Evolutionary conservation across 139 green algal species (phyloP).

Genomic region (Coelastrella sp.): DNA sequence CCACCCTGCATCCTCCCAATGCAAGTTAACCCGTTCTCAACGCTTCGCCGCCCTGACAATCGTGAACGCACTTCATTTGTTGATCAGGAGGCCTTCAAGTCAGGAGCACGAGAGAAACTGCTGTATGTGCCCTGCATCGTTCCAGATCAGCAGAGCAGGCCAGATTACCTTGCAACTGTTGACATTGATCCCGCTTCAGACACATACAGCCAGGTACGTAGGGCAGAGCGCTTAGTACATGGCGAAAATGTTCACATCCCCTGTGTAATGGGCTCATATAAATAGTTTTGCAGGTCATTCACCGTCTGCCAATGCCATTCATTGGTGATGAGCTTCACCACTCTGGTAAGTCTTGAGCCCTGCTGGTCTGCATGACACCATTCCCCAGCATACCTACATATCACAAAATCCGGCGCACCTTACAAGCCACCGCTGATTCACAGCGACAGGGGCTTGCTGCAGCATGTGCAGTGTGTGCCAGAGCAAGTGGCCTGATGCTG

Average conservation of each 20-base stretch:
- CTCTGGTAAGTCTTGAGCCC: constrained; percentile 53
- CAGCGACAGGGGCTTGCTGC: too few relatives aligned
- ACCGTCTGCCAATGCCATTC: constrained; percentile 73
- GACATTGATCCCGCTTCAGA: constrained; percentile 66
- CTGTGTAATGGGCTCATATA: background rate
- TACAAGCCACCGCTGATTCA: too few relatives aligned
- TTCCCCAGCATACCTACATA: too few relatives aligned
- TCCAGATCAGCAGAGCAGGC: constrained; percentile 54
- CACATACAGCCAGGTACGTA: constrained; percentile 47
- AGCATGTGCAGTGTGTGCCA: too few relatives aligned
- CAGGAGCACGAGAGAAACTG: constrained; percentile 70
- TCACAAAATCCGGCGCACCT: too few relatives aligned
- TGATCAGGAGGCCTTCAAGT: constrained; percentile 68
- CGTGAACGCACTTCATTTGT: too few relatives aligned
- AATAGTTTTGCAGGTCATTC: constrained; percentile 72
- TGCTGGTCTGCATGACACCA: background rate
- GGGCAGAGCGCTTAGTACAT: background rate
- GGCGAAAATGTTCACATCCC: background rate
- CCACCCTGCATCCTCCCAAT: too few relatives aligned
- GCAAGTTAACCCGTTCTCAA: background rate
- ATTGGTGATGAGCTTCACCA: constrained; percentile 89
- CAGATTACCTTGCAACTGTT: constrained; percentile 82
- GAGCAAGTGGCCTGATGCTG: too few relatives aligned
- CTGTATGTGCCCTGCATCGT: constrained; percentile 75
- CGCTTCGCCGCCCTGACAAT: background rate